A percentile compares a stretch with the other conserved stretches of the same genome.
Evolutionary conservation across 352 stramenopile species (phyloP).

Genomic region (Globisporangium splendens): DNA sequence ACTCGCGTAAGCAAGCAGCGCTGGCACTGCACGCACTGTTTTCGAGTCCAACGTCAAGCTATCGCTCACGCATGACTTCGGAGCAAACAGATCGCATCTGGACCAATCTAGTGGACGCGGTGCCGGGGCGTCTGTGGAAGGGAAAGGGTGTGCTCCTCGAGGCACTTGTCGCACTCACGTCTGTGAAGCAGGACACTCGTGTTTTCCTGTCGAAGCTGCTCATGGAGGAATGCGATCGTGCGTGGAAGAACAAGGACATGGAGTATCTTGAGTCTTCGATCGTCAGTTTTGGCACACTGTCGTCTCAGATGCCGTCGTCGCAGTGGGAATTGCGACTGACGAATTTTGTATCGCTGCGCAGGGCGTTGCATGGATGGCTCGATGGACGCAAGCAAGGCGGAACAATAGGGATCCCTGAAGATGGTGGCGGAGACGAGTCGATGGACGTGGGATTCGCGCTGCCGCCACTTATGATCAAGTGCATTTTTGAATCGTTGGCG

Average conservation of each 20-base stretch:
- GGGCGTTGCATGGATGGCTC: constrained; percentile 37
- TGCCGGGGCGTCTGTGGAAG: constrained; percentile 70
- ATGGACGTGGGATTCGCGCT: constrained; percentile 16
- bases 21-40: constrained; percentile 64
- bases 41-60: constrained; percentile 25
- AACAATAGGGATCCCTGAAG: not conserved
- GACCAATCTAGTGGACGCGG: constrained; percentile 36
- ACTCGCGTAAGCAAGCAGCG: constrained; percentile 68
- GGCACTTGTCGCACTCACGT: constrained; percentile 51
- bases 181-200: constrained; percentile 15
- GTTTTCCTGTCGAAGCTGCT: constrained; percentile 35
- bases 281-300: constrained; percentile 44
- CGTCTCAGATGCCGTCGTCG: constrained; percentile 24
- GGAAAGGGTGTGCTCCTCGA: constrained; percentile 76
- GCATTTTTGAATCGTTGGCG: constrained; percentile 63
- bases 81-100: constrained; percentile 52
- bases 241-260: constrained; percentile 58
- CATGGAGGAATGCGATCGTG: constrained; percentile 55
- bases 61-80: constrained; percentile 36
- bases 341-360: constrained; percentile 34
- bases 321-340: constrained; percentile 25
- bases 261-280: constrained; percentile 72
- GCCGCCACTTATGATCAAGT: constrained; percentile 67
- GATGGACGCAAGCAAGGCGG: not conserved
- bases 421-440: not conserved